Percentiles rank a stretch among this genome's conserved stretches.
Evolutionary conservation across 129 eudicot species (phyloP).

Genomic region (Gnaphalium uliginosum): DNA sequence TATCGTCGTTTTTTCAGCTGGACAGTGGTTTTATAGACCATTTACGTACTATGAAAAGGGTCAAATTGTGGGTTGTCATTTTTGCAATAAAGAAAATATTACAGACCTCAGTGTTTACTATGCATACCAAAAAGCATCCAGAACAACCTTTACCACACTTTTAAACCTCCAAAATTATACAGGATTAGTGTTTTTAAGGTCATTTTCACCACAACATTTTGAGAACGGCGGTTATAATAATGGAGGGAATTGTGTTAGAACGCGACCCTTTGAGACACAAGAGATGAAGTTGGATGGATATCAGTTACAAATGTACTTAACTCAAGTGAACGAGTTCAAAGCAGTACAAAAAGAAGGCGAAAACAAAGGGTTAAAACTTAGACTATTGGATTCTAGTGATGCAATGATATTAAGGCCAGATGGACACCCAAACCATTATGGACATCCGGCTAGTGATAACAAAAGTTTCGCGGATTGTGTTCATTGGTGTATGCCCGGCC

Average conservation of each 20-base stretch:
- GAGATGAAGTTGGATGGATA: slow-evolving; percentile 52
- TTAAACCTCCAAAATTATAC: slow-evolving; percentile 43
- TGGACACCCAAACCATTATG: slow-evolving; percentile 56
- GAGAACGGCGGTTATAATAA: slow-evolving; percentile 58
- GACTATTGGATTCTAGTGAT: slow-evolving; percentile 49
- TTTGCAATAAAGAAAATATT: slow-evolving; percentile 46
- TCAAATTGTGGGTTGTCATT: slow-evolving; percentile 44
- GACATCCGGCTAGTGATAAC: slow-evolving; percentile 49
- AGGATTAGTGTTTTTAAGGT: slow-evolving; percentile 46
- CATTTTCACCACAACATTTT: slow-evolving; percentile 60
- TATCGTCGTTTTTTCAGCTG: slow-evolving; percentile 47
- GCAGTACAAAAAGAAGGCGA: slow-evolving; percentile 51
- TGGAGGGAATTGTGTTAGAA: slow-evolving; percentile 59
- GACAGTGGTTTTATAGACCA: slow-evolving; percentile 68
- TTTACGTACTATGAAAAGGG: slow-evolving; percentile 50
- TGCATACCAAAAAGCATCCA: slow-evolving; percentile 53
- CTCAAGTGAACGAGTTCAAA: slow-evolving; percentile 56
- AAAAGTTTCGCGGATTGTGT: slow-evolving; percentile 47
- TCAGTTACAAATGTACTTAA: slow-evolving; percentile 38
- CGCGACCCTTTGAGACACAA: slow-evolving; percentile 39
- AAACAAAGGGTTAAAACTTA: slow-evolving; percentile 49
- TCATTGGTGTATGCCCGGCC: slow-evolving; percentile 66
- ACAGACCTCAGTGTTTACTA: slow-evolving; percentile 38
- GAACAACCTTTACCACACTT: slow-evolving; percentile 45
- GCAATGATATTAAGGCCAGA: slow-evolving; percentile 57